phyloP scores from a whole-genome alignment of 345 rosid genomes.

The Gossypium raimondii region DNA sequence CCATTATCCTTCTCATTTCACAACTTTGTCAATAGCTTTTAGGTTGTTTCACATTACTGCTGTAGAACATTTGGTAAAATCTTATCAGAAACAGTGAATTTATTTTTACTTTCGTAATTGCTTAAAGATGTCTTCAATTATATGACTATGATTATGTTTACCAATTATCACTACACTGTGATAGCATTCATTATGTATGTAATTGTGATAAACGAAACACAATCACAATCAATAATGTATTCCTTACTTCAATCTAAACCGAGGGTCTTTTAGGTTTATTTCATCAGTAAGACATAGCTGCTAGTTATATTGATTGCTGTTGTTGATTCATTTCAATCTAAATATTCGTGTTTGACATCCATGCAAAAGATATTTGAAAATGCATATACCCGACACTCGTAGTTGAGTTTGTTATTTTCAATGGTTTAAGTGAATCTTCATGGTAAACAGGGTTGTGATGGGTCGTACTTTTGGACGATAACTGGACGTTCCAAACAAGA shows the following conservation, averaged over 20 bases:
- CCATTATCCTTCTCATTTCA: neutral
- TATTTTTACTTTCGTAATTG: neutral
- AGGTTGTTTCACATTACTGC: neutral
- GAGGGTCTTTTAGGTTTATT: too few species aligned
- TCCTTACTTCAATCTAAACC: too few species aligned
- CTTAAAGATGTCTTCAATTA: neutral
- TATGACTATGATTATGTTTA: too few species aligned
- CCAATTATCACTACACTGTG: too few species aligned
- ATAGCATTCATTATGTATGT: too few species aligned
- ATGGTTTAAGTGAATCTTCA: neutral
- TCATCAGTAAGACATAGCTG: neutral
- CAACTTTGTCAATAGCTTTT: neutral
- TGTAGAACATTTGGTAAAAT: neutral
- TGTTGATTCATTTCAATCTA: neutral
- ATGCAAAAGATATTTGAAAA: too few species aligned
- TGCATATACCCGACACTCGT: too few species aligned
- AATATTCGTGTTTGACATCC: neutral
- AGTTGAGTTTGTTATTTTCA: too few species aligned
- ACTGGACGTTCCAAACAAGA: slow-evolving; percentile 27
- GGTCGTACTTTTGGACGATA: slow-evolving; percentile 48
- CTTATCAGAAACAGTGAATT: neutral
- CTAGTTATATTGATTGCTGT: neutral
- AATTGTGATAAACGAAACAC: too few species aligned
- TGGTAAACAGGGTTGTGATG: slow-evolving; percentile 50
- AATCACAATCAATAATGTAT: too few species aligned